Conservation (phyloP, 2,329 filamentous ascomycete species). For the Colletotrichum kahawae region DNA sequence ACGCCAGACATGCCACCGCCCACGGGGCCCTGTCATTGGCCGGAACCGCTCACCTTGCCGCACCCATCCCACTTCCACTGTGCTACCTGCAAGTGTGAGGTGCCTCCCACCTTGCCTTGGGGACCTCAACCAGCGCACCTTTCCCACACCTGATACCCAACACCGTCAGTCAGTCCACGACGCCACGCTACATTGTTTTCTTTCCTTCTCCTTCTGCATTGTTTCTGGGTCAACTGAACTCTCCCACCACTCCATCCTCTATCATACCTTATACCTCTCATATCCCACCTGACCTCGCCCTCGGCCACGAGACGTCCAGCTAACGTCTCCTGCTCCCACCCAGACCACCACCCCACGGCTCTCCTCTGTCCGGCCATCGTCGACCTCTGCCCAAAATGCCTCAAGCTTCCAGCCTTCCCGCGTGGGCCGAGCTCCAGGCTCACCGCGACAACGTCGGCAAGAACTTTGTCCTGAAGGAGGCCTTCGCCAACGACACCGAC, state of each 20-base stretch:
- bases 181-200: not conserved
- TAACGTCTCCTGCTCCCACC: not conserved
- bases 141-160: not conserved
- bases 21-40: constrained; percentile 1
- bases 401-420: constrained; percentile 83
- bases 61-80: not conserved
- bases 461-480: constrained; percentile 90
- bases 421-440: constrained; percentile 89
- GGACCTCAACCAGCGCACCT: not conserved
- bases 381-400: constrained; percentile 61
- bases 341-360: not conserved
- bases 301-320: not conserved
- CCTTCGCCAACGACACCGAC: constrained; percentile 85
- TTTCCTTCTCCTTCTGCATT: not conserved
- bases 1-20: constrained; percentile 18
- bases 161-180: constrained; percentile 7
- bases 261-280: not conserved
- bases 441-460: constrained; percentile 88
- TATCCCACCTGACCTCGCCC: not conserved
- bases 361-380: not conserved
- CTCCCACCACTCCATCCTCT: not conserved
- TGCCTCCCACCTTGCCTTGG: not conserved
- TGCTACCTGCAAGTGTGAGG: not conserved
- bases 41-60: not conserved
- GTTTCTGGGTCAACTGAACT: not conserved